Evolutionary conservation across 805 yeast species (phyloP), one percentile per base, ranked within the genome.

Genomic region (Babjeviella inositovora): DNA sequence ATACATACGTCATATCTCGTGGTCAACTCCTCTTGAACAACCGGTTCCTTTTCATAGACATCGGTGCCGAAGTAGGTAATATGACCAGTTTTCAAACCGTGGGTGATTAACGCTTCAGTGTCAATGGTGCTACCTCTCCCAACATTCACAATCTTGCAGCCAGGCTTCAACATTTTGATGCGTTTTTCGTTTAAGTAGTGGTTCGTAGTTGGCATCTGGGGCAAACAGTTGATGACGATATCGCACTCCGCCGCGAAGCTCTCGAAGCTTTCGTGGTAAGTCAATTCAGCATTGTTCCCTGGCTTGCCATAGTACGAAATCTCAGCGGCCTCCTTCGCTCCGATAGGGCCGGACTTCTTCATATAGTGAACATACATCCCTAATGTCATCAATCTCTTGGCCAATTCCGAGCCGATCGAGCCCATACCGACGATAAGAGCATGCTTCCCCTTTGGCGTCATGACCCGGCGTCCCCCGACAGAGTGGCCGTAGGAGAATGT

Each of bases 351-450:
- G 0, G 52, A 50, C 34, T 84, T 55, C 33, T 73, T 75, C 25
- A 66, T 57, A 32, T 76, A 77, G 27, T 59, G 58, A 17, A 79
- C 53, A 11, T 62, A 46, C 77, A 77, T 70, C 4, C 80, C 82
- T 15, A 79, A 42, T n/a, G 48, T 50, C 22, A 50, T 24, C 28
- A 79, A 52, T 34, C 73, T 57, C 22, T 43, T 45, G 4, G 71
- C 90, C 27, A 75, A 65, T 15, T 58, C 54, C 38, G 61, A 60
- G 6, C 92, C 93, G 34, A 79, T 79, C 11, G 67, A 54, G 1
- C 93, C 92, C 35, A 77, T 70, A 0, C 92, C 93, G 3, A 75
- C 64, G 16, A 79, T 57, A 3, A 71, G 66, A 2, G 58, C 82
- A 13, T 50, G 51, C 37, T 67, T 71, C 11, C 69, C 69, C 9